These are phyloP conservation scores for Mortierella sp. DNA, from an alignment of 371 early-diverging fungal species.

Conservation along the genomic window DNA sequence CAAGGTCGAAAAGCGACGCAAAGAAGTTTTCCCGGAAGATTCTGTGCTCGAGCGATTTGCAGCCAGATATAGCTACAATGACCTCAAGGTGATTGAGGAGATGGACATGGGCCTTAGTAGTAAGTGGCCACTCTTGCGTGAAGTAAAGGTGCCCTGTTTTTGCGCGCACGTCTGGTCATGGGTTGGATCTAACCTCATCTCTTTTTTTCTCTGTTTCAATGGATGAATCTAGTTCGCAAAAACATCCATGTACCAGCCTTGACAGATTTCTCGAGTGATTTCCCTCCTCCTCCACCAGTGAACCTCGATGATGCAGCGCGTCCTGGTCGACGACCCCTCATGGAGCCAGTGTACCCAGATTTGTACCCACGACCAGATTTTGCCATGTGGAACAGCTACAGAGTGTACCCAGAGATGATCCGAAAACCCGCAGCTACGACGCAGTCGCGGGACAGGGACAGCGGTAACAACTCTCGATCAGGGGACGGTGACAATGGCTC, in stretches of 20 bases:
- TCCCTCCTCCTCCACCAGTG: slow-evolving; percentile 45
- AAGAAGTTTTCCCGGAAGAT: slow-evolving; percentile 75
- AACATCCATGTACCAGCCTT: slow-evolving; percentile 51
- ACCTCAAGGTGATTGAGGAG: slow-evolving; percentile 67
- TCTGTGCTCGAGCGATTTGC: slow-evolving; percentile 64
- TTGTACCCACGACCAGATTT: slow-evolving; percentile 83
- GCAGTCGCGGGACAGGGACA: slow-evolving; percentile 8
- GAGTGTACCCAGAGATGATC: slow-evolving; percentile 64
- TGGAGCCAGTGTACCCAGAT: slow-evolving; percentile 80
- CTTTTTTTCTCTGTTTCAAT: background rate
- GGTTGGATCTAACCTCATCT: background rate
- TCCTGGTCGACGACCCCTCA: slow-evolving; percentile 57
- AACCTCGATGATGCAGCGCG: slow-evolving; percentile 45
- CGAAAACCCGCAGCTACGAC: slow-evolving; percentile 26
- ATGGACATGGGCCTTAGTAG: slow-evolving; percentile 63
- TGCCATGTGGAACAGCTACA: slow-evolving; percentile 76
- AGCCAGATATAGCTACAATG: slow-evolving; percentile 73
- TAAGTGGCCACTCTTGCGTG: slow-evolving; percentile 28
- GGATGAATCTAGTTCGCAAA: slow-evolving; percentile 36
- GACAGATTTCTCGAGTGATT: slow-evolving; percentile 51
- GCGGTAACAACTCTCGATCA: slow-evolving; percentile 13
- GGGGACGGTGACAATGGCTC: slow-evolving; percentile 36
- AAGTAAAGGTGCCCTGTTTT: too few species aligned
- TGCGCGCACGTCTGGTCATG: too few species aligned
- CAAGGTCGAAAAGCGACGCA: slow-evolving; percentile 80